Conservation (phyloP, 441 rosid genomes). For the Macaranga tanarius region DNA sequence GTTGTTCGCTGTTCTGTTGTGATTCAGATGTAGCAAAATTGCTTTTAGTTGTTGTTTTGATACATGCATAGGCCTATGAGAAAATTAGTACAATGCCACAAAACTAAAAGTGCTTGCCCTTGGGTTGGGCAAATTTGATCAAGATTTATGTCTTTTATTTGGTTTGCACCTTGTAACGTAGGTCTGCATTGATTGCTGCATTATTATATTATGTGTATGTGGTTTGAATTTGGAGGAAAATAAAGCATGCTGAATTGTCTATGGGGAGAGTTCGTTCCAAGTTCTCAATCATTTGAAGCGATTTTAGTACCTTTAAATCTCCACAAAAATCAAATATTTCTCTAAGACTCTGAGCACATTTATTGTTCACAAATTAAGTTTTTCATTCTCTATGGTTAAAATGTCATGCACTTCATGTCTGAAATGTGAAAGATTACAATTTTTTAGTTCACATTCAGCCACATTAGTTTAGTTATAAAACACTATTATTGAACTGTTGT, state of each 20-base stretch:
- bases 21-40: background rate
- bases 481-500: no score
- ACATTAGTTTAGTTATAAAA: no score
- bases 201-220: no score
- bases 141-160: background rate
- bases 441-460: no score
- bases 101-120: background rate
- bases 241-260: background rate
- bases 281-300: background rate
- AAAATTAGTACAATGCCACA: no score
- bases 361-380: no score
- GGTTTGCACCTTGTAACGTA: background rate
- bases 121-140: background rate
- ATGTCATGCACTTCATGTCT: no score
- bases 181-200: background rate
- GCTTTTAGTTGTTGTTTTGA: background rate
- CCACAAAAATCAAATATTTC: background rate
- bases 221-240: background rate
- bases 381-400: no score
- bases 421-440: no score
- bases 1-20: background rate
- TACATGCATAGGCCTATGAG: background rate
- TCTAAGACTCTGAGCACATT: background rate
- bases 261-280: background rate
- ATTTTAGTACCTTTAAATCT: background rate